Conservation (phyloP, 2,329 filamentous ascomycete species). For the Penicillium palitans region DNA sequence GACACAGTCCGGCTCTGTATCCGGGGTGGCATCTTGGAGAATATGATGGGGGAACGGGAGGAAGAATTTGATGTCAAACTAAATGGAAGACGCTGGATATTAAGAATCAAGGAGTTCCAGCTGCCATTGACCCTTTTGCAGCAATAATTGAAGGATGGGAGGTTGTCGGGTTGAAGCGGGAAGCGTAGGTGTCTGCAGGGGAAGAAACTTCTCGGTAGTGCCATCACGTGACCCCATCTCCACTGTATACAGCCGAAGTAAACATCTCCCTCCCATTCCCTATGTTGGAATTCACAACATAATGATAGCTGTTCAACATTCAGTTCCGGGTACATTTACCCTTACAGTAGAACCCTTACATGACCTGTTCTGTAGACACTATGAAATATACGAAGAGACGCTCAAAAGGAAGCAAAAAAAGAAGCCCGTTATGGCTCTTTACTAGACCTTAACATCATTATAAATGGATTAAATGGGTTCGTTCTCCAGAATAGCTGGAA, state of each 20-base stretch:
- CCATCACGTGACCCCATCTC: slow-evolving; percentile 22
- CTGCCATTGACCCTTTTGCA: slow-evolving; percentile 12
- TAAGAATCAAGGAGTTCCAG: slow-evolving; percentile 12
- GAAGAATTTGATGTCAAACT: neutral
- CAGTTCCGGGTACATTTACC: neutral
- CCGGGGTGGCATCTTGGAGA: slow-evolving; percentile 41
- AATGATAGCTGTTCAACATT: neutral
- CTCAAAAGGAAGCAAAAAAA: neutral
- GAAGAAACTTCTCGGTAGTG: slow-evolving; percentile 37
- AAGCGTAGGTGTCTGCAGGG: slow-evolving; percentile 20
- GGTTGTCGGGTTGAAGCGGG: slow-evolving; percentile 10
- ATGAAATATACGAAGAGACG: neutral
- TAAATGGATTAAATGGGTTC: neutral
- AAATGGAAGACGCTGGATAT: neutral
- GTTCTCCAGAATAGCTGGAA: neutral
- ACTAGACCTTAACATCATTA: neutral
- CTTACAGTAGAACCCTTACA: no score
- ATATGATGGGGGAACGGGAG: slow-evolving; percentile 1
- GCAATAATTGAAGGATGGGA: slow-evolving; percentile 22
- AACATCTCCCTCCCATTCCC: neutral
- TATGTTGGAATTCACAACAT: neutral
- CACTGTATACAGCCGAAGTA: slow-evolving; percentile 3
- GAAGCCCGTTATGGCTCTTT: neutral
- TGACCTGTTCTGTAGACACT: no score
- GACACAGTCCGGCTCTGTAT: slow-evolving; percentile 40